phyloP scores from a whole-genome alignment of 2,329 filamentous ascomycete species.

The Bisporella sp. region DNA sequence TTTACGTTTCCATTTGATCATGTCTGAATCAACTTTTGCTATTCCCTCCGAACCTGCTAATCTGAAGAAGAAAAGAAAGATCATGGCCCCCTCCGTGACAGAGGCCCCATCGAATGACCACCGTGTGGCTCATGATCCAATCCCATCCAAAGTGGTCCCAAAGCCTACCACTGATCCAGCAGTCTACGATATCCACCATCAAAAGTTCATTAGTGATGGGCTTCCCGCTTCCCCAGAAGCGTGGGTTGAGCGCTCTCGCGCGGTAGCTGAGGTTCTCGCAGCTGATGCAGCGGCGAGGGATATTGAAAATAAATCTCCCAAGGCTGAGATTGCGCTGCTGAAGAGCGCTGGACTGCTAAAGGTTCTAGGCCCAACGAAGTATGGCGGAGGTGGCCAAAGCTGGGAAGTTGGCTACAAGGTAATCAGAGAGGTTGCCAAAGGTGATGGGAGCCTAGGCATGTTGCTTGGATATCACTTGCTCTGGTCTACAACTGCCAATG shows the following conservation, averaged over 20 bases:
- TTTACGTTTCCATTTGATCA: too few relatives aligned
- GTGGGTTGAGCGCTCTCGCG: slow-evolving; percentile 42
- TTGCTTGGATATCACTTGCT: slow-evolving; percentile 58
- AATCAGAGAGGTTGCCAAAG: slow-evolving; percentile 56
- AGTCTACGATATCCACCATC: slow-evolving; percentile 33
- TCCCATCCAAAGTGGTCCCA: neutral
- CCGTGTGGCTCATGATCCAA: neutral
- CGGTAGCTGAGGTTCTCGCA: slow-evolving; percentile 41
- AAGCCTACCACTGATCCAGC: slow-evolving; percentile 29
- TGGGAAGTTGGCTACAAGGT: slow-evolving; percentile 51
- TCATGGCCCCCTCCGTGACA: too few relatives aligned
- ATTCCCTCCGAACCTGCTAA: too few relatives aligned
- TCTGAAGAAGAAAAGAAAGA: too few relatives aligned
- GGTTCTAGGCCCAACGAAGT: slow-evolving; percentile 40
- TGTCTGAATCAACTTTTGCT: too few relatives aligned
- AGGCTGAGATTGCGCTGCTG: slow-evolving; percentile 42
- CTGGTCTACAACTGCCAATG: slow-evolving; percentile 54
- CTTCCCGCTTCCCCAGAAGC: slow-evolving; percentile 33
- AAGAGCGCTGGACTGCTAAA: slow-evolving; percentile 45
- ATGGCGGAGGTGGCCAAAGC: slow-evolving; percentile 44
- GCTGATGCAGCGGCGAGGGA: slow-evolving; percentile 41
- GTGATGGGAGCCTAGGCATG: slow-evolving; percentile 60
- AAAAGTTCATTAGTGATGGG: slow-evolving; percentile 27
- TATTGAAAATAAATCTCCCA: slow-evolving; percentile 44
- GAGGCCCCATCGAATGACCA: too few relatives aligned